Conservation (phyloP, 768 basidiomycete genomes). For the Podaxis sp. region DNA sequence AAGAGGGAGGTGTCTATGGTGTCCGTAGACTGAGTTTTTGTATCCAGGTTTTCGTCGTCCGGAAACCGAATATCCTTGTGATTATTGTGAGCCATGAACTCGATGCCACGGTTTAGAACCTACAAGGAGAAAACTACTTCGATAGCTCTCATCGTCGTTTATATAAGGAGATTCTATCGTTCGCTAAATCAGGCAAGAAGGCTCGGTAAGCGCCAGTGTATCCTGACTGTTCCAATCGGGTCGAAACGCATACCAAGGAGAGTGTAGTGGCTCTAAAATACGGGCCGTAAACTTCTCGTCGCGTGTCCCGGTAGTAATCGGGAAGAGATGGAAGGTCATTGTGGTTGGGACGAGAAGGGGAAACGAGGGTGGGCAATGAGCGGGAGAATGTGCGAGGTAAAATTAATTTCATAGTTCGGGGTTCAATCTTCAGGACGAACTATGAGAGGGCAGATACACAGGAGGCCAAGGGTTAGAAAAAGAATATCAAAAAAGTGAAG, state of each 20-base stretch:
- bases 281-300: constrained; percentile 11
- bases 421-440: neutral
- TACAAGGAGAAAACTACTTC: constrained; percentile 8
- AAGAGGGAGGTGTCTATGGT: neutral
- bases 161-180: neutral
- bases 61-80: constrained; percentile 1
- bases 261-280: neutral
- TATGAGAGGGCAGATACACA: neutral
- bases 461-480: neutral
- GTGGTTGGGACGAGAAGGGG: neutral
- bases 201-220: neutral
- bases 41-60: constrained; percentile 1
- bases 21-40: neutral
- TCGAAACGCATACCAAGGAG: neutral
- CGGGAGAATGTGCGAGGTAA: constrained; percentile 4
- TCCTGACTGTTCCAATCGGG: neutral
- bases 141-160: neutral
- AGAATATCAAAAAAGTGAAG: neutral
- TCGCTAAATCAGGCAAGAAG: constrained; percentile 9
- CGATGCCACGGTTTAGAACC: neutral
- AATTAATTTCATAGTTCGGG: neutral
- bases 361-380: constrained; percentile 4
- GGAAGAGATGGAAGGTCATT: constrained; percentile 4
- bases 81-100: neutral
- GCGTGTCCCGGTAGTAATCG: constrained; percentile 12